Evolutionary conservation across 768 basidiomycete species (phyloP).

Genomic region (Sporobolomyces pararoseus): DNA sequence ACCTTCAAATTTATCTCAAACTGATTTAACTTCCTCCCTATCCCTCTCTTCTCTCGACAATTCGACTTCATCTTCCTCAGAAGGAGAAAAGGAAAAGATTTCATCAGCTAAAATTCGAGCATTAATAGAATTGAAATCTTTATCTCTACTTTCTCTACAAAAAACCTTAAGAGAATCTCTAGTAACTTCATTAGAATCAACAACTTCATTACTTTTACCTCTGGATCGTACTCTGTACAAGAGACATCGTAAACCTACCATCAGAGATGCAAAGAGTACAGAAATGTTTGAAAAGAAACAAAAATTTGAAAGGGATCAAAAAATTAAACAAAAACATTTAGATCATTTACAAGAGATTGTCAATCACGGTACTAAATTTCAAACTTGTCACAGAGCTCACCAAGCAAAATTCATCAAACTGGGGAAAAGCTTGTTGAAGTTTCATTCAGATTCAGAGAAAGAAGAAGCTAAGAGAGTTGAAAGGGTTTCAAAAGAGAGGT

Average conservation of each 20-base stretch:
- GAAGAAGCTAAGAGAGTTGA: conserved; percentile 98
- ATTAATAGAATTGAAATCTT: conserved; percentile 84
- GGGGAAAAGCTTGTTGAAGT: conserved; percentile 71
- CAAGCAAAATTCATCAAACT: conserved; percentile 62
- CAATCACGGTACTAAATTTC: conserved; percentile 71
- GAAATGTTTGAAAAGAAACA: conserved; percentile 88
- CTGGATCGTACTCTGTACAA: conserved; percentile 90
- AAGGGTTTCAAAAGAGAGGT: conserved; percentile 91
- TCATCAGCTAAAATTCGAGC: conserved; percentile 74
- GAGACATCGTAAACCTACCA: conserved; percentile 72
- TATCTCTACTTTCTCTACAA: conserved; percentile 86
- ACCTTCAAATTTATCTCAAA: conserved; percentile 71
- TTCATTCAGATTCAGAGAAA: conserved; percentile 88
- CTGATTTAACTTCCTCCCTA: conserved; percentile 47
- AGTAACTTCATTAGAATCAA: conserved; percentile 79
- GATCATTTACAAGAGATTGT: conserved; percentile 86
- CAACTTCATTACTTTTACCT: conserved; percentile 67
- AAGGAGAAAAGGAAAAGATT: conserved; percentile 47
- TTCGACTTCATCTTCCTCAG: conserved; percentile 49
- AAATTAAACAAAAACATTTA: conserved; percentile 93
- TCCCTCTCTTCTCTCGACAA: conserved; percentile 52
- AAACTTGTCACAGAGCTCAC: conserved; percentile 58
- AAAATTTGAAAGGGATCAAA: conserved; percentile 81
- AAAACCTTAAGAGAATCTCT: conserved; percentile 75
- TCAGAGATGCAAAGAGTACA: conserved; percentile 82